These are phyloP conservation scores for Poterioochromonas sp. DNA, from an alignment of 352 stramenopile genomes.

Conservation along the genomic window DNA sequence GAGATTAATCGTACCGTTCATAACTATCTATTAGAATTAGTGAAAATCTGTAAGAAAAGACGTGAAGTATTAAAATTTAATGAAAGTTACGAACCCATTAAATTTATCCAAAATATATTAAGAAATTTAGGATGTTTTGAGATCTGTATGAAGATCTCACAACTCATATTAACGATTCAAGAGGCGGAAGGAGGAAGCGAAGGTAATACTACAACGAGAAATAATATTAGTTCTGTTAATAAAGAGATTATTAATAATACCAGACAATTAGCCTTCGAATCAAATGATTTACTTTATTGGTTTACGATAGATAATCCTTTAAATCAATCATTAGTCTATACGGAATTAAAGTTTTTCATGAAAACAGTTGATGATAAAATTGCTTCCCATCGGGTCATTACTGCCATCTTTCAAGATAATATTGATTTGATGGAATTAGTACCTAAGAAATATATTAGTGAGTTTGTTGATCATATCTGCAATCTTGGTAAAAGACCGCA, in stretches of 20 bases:
- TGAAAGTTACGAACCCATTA: conserved; percentile 32
- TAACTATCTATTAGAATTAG: conserved; percentile 35
- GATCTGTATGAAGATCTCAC: conserved; percentile 35
- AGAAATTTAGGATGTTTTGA: conserved; percentile 41
- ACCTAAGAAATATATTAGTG: conserved; percentile 35
- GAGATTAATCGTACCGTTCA: conserved; percentile 36
- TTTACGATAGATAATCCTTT: conserved; percentile 41
- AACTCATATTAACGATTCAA: conserved; percentile 30
- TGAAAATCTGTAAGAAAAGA: conserved; percentile 30
- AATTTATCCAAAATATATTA: conserved; percentile 38
- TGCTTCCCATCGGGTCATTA: conserved; percentile 35
- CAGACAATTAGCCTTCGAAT: conserved; percentile 10
- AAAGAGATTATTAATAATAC: conserved; percentile 35
- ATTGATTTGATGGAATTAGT: conserved; percentile 38
- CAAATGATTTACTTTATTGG: conserved; percentile 38
- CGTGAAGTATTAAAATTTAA: conserved; percentile 38
- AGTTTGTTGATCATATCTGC: conserved; percentile 40
- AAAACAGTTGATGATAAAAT: conserved; percentile 40
- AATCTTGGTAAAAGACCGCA: background rate
- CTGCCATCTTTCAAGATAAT: conserved; percentile 41
- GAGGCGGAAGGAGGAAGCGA: conserved; percentile 37
- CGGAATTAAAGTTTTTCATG: conserved; percentile 37
- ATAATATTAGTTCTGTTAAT: too few relatives aligned
- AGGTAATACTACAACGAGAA: conserved; percentile 12
- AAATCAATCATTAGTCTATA: conserved; percentile 38